These are phyloP conservation scores for Paramecium octaurelia DNA, from an alignment of 73 alveolate species.

Conservation along the genomic window DNA sequence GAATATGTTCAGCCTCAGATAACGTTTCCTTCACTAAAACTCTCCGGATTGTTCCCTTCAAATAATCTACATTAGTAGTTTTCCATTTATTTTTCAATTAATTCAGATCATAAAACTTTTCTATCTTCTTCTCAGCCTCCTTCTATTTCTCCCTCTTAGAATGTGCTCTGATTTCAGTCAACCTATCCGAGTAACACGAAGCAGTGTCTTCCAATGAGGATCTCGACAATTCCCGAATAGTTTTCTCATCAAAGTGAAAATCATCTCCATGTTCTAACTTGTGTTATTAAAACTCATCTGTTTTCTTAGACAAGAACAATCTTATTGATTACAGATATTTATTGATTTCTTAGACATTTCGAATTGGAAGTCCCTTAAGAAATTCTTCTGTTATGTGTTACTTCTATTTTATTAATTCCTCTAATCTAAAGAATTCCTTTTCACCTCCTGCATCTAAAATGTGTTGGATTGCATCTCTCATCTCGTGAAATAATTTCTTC, in stretches of 20 bases:
- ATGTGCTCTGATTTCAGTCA: background rate
- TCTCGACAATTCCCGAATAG: background rate
- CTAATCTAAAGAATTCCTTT: background rate
- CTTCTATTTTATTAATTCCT: background rate
- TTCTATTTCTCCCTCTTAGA: background rate
- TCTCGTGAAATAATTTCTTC: slow-evolving; percentile 1
- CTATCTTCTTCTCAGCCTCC: slow-evolving; percentile 25
- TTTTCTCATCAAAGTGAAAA: slow-evolving; percentile 24
- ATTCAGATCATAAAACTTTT: slow-evolving; percentile 21
- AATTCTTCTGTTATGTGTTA: slow-evolving; percentile 1
- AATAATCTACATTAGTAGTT: background rate
- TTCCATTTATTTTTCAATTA: slow-evolving; percentile 21
- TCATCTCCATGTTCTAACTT: slow-evolving; percentile 38
- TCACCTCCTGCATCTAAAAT: slow-evolving; percentile 28
- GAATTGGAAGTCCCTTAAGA: background rate
- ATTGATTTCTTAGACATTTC: background rate
- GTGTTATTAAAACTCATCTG: background rate
- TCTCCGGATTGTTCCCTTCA: slow-evolving; percentile 10
- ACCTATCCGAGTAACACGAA: background rate
- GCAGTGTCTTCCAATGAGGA: background rate
- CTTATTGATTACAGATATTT: background rate
- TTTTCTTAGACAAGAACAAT: background rate
- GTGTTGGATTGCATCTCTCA: slow-evolving; percentile 13
- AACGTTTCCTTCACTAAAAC: slow-evolving; percentile 19
- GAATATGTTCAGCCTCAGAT: slow-evolving; percentile 7